A percentile compares a stretch with the other conserved stretches of the same genome.
phyloP scores from a whole-genome alignment of 2,329 filamentous ascomycete genomes.

The Trichoderma sp. region DNA sequence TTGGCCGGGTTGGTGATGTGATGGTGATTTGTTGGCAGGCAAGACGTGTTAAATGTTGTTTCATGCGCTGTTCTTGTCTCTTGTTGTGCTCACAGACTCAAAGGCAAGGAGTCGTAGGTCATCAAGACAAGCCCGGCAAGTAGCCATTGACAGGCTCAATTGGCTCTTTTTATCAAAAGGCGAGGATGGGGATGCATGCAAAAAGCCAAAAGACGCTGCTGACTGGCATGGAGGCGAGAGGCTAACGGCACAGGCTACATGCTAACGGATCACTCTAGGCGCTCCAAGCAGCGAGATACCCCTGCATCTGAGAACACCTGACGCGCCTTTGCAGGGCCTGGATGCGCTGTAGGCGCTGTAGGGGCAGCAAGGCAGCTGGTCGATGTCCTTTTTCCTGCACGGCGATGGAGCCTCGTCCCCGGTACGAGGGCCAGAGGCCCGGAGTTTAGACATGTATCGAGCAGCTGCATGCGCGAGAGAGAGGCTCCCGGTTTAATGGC shows the following conservation, averaged over 20 bases:
- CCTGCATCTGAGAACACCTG: conserved; percentile 23
- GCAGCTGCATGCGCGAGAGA: conserved; percentile 15
- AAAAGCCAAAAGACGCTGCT: not conserved
- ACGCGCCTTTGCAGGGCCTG: conserved; percentile 25
- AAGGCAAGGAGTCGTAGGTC: not conserved
- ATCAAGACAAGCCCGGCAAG: not conserved
- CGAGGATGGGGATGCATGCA: not conserved
- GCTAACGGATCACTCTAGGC: not conserved
- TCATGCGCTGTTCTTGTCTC: conserved; percentile 2
- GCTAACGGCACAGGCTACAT: not conserved
- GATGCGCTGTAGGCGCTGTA: conserved; percentile 21
- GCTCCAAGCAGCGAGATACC: conserved; percentile 3
- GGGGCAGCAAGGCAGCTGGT: conserved; percentile 4
- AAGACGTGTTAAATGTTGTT: not conserved
- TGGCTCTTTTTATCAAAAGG: not conserved
- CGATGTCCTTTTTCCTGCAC: not conserved
- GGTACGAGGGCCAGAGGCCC: not conserved
- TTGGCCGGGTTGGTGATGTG: not conserved
- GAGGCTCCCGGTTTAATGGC: conserved; percentile 7
- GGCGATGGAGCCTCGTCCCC: not conserved
- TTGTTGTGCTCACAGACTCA: not conserved
- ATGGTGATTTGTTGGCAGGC: not conserved
- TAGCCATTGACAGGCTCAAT: not conserved
- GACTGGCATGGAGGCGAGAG: not conserved
- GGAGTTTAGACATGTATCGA: conserved; percentile 5